Evolutionary conservation across 2,329 filamentous ascomycete genomes (phyloP).

Genomic region (Cercospora beticola): DNA sequence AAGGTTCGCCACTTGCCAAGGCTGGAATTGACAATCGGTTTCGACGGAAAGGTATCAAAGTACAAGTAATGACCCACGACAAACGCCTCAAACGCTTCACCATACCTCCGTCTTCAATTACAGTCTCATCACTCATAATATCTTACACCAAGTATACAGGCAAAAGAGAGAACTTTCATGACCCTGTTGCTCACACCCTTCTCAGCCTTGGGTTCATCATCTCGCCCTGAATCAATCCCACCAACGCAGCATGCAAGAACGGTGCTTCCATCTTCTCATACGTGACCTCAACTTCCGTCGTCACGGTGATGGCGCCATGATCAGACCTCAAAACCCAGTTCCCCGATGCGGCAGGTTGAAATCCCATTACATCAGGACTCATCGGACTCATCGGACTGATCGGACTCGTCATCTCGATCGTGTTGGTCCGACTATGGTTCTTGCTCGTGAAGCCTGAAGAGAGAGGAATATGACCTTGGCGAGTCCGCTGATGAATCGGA

Average conservation of each 20-base stretch:
- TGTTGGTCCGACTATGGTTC: conserved; percentile 14
- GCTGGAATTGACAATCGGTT: neutral
- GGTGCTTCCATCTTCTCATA: conserved; percentile 25
- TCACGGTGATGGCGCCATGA: conserved; percentile 18
- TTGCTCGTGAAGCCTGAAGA: conserved; percentile 17
- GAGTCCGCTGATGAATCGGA: neutral
- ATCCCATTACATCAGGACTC: neutral
- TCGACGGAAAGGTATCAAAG: neutral
- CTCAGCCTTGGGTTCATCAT: neutral
- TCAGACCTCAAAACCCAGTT: neutral
- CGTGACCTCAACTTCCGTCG: conserved; percentile 20
- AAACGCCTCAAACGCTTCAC: neutral
- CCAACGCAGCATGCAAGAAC: conserved; percentile 34
- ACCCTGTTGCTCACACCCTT: neutral
- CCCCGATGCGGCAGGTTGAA: neutral
- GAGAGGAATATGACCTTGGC: conserved; percentile 16
- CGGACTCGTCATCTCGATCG: neutral
- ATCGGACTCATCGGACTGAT: neutral
- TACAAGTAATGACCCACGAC: neutral
- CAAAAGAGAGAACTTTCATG: neutral
- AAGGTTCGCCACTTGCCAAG: neutral
- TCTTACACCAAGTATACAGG: neutral
- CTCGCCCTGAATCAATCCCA: conserved; percentile 32
- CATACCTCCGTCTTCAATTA: neutral
- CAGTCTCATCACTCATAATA: neutral